phyloP scores from a whole-genome alignment of 2,329 filamentous ascomycete genomes.

The Leptodontidium sp. region DNA sequence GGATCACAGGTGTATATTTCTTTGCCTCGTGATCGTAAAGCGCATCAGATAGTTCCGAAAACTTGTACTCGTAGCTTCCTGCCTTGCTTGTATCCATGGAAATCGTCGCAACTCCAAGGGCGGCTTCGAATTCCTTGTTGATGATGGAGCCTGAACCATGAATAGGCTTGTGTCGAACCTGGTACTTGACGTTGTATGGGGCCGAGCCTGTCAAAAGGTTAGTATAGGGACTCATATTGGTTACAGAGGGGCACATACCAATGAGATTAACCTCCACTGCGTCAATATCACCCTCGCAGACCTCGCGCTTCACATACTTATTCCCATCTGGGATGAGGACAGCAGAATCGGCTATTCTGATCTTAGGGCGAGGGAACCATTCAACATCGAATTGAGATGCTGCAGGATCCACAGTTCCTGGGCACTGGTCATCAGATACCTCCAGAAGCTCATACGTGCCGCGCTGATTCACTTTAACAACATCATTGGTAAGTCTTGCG shows the following conservation, averaged over 20 bases:
- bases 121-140: conserved; percentile 78
- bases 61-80: conserved; percentile 86
- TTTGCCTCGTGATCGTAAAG: conserved; percentile 80
- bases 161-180: conserved; percentile 75
- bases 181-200: conserved; percentile 85
- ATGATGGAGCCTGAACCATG: conserved; percentile 71
- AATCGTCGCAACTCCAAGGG: conserved; percentile 78
- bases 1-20: conserved; percentile 69
- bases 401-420: conserved; percentile 77
- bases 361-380: conserved; percentile 83
- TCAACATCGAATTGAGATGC: conserved; percentile 80
- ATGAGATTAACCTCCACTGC: conserved; percentile 81
- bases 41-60: conserved; percentile 82
- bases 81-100: conserved; percentile 86
- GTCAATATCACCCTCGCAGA: conserved; percentile 96
- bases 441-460: conserved; percentile 84
- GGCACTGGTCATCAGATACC: conserved; percentile 82
- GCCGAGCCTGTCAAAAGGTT: conserved; percentile 65
- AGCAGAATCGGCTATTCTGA: conserved; percentile 71
- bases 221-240: conserved; percentile 1
- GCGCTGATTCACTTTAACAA: conserved; percentile 68
- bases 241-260: conserved; percentile 60
- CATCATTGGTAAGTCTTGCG: conserved; percentile 68
- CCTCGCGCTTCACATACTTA: conserved; percentile 76
- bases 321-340: conserved; percentile 63